These are phyloP conservation scores for Coemansia asiatica DNA, from an alignment of 192 early-diverging fungal species.

Conservation along the genomic window DNA sequence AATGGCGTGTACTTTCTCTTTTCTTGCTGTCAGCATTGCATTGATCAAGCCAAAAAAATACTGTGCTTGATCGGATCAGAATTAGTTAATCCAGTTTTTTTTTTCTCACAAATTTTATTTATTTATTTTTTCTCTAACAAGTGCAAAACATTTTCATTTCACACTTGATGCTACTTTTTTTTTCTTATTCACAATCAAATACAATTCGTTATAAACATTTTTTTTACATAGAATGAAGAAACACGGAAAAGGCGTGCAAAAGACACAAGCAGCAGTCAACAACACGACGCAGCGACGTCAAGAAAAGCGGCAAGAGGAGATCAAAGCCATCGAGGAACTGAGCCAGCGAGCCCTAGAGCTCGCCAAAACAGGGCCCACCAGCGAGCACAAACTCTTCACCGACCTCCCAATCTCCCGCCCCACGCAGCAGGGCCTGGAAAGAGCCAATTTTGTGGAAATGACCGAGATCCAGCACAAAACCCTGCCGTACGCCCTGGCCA, in stretches of 20 bases:
- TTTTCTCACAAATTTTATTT: too few relatives aligned
- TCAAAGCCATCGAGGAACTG: slow-evolving; percentile 32
- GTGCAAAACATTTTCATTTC: too few relatives aligned
- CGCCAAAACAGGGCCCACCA: slow-evolving; percentile 19
- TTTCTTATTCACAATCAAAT: too few relatives aligned
- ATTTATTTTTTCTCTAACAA: too few relatives aligned
- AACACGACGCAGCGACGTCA: slow-evolving; percentile 36
- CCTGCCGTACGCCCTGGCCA: slow-evolving; percentile 66
- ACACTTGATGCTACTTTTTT: too few relatives aligned
- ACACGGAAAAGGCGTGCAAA: slow-evolving; percentile 2
- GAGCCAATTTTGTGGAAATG: slow-evolving; percentile 86
- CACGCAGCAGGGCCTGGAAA: slow-evolving; percentile 70
- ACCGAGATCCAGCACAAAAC: slow-evolving; percentile 91
- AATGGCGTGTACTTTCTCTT: too few relatives aligned
- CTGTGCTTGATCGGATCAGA: too few relatives aligned
- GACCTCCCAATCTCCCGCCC: slow-evolving; percentile 42
- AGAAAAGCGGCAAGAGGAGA: slow-evolving; percentile 35
- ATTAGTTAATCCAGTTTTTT: too few relatives aligned
- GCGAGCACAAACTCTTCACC: slow-evolving; percentile 24
- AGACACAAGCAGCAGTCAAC: slow-evolving; percentile 13
- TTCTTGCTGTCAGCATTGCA: too few relatives aligned
- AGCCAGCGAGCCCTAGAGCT: slow-evolving; percentile 41
- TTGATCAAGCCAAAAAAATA: too few relatives aligned
- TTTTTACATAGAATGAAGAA: not conserved
- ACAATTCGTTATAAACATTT: too few relatives aligned